Base-by-base conservation (phyloP, 2,329 filamentous ascomycete genomes). In the Aspergillus sp. region DNA sequence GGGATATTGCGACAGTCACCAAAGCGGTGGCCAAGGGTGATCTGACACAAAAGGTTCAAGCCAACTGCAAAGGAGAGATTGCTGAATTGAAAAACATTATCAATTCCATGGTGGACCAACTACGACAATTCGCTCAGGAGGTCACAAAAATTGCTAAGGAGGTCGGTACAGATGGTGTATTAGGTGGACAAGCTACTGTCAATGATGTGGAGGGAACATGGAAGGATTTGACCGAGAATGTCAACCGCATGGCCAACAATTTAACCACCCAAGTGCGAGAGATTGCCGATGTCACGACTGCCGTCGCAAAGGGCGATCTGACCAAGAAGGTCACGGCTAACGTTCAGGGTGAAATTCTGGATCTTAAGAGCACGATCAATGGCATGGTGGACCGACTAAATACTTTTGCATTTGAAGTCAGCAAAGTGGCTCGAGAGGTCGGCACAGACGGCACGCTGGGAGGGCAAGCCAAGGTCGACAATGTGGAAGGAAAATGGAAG, bases 191-290 rank as follows among this genome's bases (percentile, higher is more conserved):
- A 68, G 91, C 93, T 39, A 93, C 90, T 13, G 88, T 97, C 6
- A 91, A 95, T 62, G 91, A 95, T 64, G 93, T 97, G 29, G 88
- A 95, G 69, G 91, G 91, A 51, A 97, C 94, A 40, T 97, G 93
- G 91, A 88, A 90, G 61, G 90, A 96, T 65, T 76, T 98, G 50
- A 98, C 91, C 3, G 86, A 91, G 61, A 90, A 90, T 51, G 91
- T 98, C 70, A 98, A 98, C 70, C 87, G 90, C 56, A 97, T 98
- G 91, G 91, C 91, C 62, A 94, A 93, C 78, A 98, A 97, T 66
- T 74, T 98, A 57, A 97, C 91, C 3, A 95, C 93, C 5, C 91
- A 98, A 73, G 93, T 98, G 63, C 85, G 91, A 72, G 90, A 96
- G 69, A 98, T 98, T 57, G 93, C 91, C 49, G 89, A 91, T 61